phyloP scores from a whole-genome alignment of 768 basidiomycete genomes.

The Zangia roseola region DNA sequence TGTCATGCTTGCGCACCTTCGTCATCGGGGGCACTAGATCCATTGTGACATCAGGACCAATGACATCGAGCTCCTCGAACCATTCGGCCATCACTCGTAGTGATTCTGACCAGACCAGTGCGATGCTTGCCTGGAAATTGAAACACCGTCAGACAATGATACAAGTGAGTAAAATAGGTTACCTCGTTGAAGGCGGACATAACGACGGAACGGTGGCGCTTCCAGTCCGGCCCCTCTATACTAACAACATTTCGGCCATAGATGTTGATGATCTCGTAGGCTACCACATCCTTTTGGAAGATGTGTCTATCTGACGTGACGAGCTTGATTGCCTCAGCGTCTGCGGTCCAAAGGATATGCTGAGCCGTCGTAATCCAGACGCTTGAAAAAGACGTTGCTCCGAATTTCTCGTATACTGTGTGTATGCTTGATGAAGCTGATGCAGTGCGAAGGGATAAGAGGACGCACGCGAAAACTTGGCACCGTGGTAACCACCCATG shows the following conservation, averaged over 20 bases:
- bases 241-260: slow-evolving; percentile 46
- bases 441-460: not conserved
- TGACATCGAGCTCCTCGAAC: slow-evolving; percentile 39
- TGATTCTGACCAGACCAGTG: slow-evolving; percentile 49
- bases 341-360: slow-evolving; percentile 42
- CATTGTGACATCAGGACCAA: slow-evolving; percentile 19
- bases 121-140: slow-evolving; percentile 42
- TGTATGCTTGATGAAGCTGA: no score
- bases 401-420: slow-evolving; percentile 24
- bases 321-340: slow-evolving; percentile 41
- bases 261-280: slow-evolving; percentile 44
- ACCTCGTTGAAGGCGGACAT: slow-evolving; percentile 54
- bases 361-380: slow-evolving; percentile 31
- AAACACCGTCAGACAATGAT: not conserved
- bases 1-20: slow-evolving; percentile 9
- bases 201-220: slow-evolving; percentile 42
- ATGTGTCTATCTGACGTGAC: slow-evolving; percentile 33
- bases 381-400: slow-evolving; percentile 40
- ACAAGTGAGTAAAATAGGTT: slow-evolving; percentile 37
- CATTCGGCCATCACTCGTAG: slow-evolving; percentile 41
- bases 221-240: slow-evolving; percentile 45
- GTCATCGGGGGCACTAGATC: slow-evolving; percentile 11
- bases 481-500: slow-evolving; percentile 35
- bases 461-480: slow-evolving; percentile 36
- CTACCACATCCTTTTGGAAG: slow-evolving; percentile 40